Evolutionary conservation across 2,329 filamentous ascomycete genomes (phyloP), one percentile per base, ranked within the genome.

Genomic region (Dactylella cylindrospora): DNA sequence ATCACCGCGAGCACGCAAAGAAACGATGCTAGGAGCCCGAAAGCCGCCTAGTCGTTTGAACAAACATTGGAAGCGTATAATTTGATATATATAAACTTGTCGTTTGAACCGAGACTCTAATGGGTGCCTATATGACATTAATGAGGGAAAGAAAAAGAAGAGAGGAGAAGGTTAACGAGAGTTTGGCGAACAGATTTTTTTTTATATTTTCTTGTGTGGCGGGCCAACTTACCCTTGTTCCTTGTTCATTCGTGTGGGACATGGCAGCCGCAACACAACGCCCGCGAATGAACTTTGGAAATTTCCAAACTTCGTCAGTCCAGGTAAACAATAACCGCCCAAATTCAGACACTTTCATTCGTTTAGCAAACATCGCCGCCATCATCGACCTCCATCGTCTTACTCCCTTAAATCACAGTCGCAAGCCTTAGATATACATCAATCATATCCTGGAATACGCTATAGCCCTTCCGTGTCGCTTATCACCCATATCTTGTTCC

Each of bases 81-180:
- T 26, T 12, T 45, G 10, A 39, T 20, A 32, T 31, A 26, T 13
- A 60, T 50, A 60, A 46, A 60, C 45, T 35, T 60, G 66, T 73
- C 74, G 83, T 86, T 83, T 87, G 83, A 84, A 86, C 86, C 90
- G 91, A 94, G 93, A 98, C 93, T 98, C 93, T 97, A 97, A 91
- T 87, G 88, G 87, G 83, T 85, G 86, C 85, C 89, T 85, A 84
- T 79, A 73, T 72, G 76, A 80, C 77, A 79, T 79, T 72, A 68
- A 66, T 76, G 73, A 71, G 70, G 72, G 74, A 74, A 73, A 73
- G 77, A 78, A 76, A 74, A 77, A 73, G 31, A 74, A 74, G 72
- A 71, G 68, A 67, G 69, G 74, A 73, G 73, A 73, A 73, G 71
- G 71, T 71, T 67, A 65, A 68, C 68, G 67, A 68, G 65, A 57